Evolutionary conservation across 2,329 filamentous ascomycete genomes (phyloP).

Genomic region (Phialophora tarda): DNA sequence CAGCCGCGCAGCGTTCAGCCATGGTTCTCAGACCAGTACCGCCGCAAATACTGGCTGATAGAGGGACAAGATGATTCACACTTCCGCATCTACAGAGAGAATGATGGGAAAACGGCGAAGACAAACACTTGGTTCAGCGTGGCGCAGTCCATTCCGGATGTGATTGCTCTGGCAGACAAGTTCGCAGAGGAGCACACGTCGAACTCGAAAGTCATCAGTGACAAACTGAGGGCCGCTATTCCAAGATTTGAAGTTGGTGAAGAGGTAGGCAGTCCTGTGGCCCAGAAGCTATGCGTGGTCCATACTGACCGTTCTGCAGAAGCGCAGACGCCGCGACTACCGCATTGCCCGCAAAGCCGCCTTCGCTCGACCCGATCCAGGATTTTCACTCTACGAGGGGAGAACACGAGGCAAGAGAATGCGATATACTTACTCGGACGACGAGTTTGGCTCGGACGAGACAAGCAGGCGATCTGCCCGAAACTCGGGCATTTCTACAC

Average conservation of each 20-base stretch:
- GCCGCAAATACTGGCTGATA: constrained; percentile 89
- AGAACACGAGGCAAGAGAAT: constrained; percentile 94
- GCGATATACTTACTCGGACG: constrained; percentile 94
- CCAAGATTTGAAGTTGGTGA: constrained; percentile 92
- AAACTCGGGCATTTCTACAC: constrained; percentile 74
- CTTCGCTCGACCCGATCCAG: constrained; percentile 84
- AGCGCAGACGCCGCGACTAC: constrained; percentile 91
- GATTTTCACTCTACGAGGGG: constrained; percentile 93
- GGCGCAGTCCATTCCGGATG: constrained; percentile 86
- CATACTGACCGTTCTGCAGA: constrained; percentile 59
- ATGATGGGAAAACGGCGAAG: constrained; percentile 73
- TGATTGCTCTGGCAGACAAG: constrained; percentile 75
- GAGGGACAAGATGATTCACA: constrained; percentile 93
- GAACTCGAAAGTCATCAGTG: constrained; percentile 76
- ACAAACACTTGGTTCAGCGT: constrained; percentile 91
- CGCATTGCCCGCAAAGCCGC: constrained; percentile 82
- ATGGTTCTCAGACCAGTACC: constrained; percentile 88
- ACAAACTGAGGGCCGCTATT: constrained; percentile 77
- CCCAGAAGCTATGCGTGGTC: constrained; percentile 33
- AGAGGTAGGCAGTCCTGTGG: constrained; percentile 65
- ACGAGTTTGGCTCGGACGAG: constrained; percentile 66
- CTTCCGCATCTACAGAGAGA: constrained; percentile 93
- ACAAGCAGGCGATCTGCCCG: constrained; percentile 68
- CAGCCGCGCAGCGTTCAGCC: constrained; percentile 87
- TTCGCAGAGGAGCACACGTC: constrained; percentile 75